These are phyloP conservation scores for Narthecium ossifragum DNA, from an alignment of 106 monocot genomes.

Conservation along the genomic window DNA sequence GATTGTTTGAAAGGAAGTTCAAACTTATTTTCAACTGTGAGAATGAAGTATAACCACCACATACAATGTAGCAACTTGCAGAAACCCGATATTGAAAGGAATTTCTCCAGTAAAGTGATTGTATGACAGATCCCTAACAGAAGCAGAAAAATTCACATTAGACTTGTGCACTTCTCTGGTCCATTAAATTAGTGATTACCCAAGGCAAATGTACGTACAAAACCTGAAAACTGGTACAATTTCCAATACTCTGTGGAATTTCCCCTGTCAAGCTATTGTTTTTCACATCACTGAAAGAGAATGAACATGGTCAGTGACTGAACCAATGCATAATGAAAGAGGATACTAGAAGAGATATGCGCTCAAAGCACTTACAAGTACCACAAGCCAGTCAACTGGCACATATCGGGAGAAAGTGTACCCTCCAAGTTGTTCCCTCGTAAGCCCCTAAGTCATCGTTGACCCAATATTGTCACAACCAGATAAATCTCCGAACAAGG, in stretches of 20 bases:
- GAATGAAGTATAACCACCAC: slow-evolving; percentile 5
- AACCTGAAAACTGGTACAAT: slow-evolving; percentile 96
- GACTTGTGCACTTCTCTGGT: background rate
- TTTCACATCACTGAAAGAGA: slow-evolving; percentile 69
- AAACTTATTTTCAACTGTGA: background rate
- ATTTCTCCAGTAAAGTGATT: slow-evolving; percentile 82
- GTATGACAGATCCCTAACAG: slow-evolving; percentile 83
- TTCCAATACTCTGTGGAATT: slow-evolving; percentile 83
- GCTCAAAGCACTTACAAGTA: slow-evolving; percentile 59
- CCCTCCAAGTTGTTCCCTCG: slow-evolving; percentile 82
- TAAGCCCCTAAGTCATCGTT: slow-evolving; percentile 42
- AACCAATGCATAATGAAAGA: background rate
- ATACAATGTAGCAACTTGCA: slow-evolving; percentile 97
- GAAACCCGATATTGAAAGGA: slow-evolving; percentile 90
- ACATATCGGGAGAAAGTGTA: slow-evolving; percentile 76
- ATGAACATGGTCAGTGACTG: background rate
- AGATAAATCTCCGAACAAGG: background rate
- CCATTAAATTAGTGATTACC: too few species aligned
- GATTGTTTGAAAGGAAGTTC: background rate
- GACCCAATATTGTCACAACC: background rate
- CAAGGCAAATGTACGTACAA: slow-evolving; percentile 58
- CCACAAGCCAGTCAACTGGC: slow-evolving; percentile 93
- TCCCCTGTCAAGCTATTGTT: slow-evolving; percentile 92
- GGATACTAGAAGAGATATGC: background rate
- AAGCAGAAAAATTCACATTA: background rate